A percentile compares a stretch with the other conserved stretches of the same genome.
Conservation (phyloP, 768 basidiomycete genomes). For the Kwoniella europaea region DNA sequence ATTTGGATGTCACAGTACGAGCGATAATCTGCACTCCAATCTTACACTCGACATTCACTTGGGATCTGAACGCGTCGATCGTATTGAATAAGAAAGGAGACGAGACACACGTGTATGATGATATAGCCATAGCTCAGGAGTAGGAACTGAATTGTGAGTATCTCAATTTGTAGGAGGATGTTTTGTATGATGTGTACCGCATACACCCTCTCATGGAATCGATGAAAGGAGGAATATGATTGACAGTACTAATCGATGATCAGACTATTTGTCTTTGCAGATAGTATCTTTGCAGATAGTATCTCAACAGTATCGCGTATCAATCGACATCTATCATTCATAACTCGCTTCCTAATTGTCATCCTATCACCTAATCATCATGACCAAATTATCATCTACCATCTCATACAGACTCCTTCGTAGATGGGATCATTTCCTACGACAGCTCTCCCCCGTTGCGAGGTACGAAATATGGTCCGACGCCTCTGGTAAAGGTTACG, state of each 20-base stretch:
- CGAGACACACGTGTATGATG: background rate
- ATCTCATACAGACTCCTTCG: conserved; percentile 16
- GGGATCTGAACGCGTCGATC: background rate
- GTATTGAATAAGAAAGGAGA: background rate
- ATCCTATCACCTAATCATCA: background rate
- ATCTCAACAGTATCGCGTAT: too few species aligned
- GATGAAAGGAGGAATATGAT: too few species aligned
- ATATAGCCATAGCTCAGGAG: background rate
- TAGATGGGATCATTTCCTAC: conserved; percentile 15
- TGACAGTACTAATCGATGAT: too few species aligned
- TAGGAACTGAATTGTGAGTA: background rate
- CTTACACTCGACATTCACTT: background rate
- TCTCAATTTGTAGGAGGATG: background rate
- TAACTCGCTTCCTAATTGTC: too few species aligned
- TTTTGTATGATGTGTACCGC: background rate
- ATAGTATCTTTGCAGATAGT: too few species aligned
- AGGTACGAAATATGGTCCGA: conserved; percentile 26
- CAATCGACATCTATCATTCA: too few species aligned
- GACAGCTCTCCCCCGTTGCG: background rate
- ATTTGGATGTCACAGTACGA: background rate
- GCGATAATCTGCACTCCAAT: too few species aligned
- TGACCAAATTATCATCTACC: conserved; percentile 20
- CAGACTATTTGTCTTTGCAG: too few species aligned
- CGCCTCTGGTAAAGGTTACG: conserved; percentile 21
- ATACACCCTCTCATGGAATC: background rate